phyloP scores from a whole-genome alignment of 495 filamentous ascomycete species.

The Corynascus novoguineensis region DNA sequence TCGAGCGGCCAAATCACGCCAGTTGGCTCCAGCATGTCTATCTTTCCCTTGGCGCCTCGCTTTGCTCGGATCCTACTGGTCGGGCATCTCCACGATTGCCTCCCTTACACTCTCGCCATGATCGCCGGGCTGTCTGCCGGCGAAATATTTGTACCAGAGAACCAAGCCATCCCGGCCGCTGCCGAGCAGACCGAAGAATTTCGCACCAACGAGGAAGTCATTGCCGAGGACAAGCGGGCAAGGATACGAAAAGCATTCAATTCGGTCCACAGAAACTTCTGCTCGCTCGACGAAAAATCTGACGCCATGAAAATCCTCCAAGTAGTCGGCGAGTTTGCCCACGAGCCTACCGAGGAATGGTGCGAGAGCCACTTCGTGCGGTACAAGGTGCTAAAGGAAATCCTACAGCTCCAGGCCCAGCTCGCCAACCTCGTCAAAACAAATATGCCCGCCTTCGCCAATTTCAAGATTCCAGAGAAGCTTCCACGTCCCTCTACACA shows the following conservation, averaged over 20 bases:
- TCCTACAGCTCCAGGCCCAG: conserved; percentile 73
- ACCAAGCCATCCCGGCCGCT: conserved; percentile 57
- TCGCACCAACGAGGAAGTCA: conserved; percentile 60
- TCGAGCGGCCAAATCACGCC: conserved; percentile 66
- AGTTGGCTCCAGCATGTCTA: conserved; percentile 72
- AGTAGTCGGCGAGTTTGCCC: conserved; percentile 77
- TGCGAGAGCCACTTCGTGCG: conserved; percentile 78
- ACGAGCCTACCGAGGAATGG: conserved; percentile 61
- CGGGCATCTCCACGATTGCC: conserved; percentile 74
- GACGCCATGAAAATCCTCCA: conserved; percentile 90
- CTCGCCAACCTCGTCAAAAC: conserved; percentile 71
- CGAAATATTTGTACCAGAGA: conserved; percentile 82
- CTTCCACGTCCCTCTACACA: conserved; percentile 65
- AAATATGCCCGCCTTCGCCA: conserved; percentile 64
- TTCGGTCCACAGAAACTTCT: conserved; percentile 68
- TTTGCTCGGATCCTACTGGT: conserved; percentile 87
- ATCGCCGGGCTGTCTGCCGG: conserved; percentile 84
- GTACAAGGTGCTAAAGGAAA: conserved; percentile 79
- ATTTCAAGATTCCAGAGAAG: conserved; percentile 50
- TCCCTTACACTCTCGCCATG: conserved; percentile 82
- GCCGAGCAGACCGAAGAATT: conserved; percentile 42
- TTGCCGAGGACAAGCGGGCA: conserved; percentile 61
- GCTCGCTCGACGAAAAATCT: conserved; percentile 70
- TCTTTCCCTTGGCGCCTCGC: conserved; percentile 83
- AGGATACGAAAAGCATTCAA: conserved; percentile 65